phyloP scores from a whole-genome alignment of 352 stramenopile genomes.

The Phytophthora ohioensis region DNA sequence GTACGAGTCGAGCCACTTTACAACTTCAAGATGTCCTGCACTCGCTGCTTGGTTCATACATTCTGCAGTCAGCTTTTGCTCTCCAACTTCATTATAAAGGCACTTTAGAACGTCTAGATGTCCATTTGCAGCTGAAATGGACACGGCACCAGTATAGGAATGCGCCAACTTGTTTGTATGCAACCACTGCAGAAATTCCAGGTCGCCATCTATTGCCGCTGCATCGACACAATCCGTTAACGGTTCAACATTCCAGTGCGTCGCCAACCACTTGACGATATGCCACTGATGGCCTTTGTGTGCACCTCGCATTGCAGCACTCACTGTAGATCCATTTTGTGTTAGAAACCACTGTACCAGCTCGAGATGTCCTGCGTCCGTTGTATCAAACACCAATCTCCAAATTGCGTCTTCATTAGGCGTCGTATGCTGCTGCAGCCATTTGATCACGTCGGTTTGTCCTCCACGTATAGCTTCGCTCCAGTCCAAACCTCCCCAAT shows the following conservation, averaged over 20 bases:
- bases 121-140: conserved; percentile 17
- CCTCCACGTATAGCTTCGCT: conserved; percentile 18
- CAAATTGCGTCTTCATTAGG: conserved; percentile 20
- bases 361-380: conserved; percentile 16
- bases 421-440: conserved; percentile 11
- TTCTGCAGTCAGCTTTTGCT: conserved; percentile 22
- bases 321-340: conserved; percentile 2
- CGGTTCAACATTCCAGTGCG: conserved; percentile 6
- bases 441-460: conserved; percentile 25
- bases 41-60: conserved; percentile 25
- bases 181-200: conserved; percentile 31
- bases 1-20: conserved; percentile 28
- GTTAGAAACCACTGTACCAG: conserved; percentile 24
- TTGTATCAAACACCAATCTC: conserved; percentile 14
- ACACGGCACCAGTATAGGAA: not conserved
- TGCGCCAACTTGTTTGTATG: not conserved
- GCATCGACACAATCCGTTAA: conserved; percentile 11
- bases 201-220: conserved; percentile 22
- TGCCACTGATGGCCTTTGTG: conserved; percentile 16
- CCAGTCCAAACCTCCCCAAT: conserved; percentile 36
- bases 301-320: conserved; percentile 26
- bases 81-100: conserved; percentile 18
- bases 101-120: conserved; percentile 25
- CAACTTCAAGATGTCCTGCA: conserved; percentile 27
- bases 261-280: conserved; percentile 24